Percentiles rank a stretch among this genome's conserved stretches.
Conservation (phyloP, 169 alveolate species). For the Plasmodium adleri region DNA sequence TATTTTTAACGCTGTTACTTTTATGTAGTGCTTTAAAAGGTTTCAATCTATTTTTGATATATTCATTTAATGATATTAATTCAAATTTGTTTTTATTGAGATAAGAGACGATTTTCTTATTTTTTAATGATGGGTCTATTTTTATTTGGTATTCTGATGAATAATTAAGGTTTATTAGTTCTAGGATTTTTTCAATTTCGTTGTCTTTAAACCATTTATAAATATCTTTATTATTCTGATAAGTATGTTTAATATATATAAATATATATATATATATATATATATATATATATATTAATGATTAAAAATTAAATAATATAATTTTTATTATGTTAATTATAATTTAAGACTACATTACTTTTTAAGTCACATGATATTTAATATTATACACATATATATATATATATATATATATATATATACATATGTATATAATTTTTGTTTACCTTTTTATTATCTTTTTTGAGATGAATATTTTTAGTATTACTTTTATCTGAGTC, state of each 20-base stretch:
- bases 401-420: background rate
- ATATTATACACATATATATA: background rate
- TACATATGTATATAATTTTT: background rate
- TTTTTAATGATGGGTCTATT: slow-evolving; percentile 14
- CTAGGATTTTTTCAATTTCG: slow-evolving; percentile 39
- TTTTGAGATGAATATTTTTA: slow-evolving; percentile 6
- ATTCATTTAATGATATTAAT: slow-evolving; percentile 9
- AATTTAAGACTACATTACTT: too few species aligned
- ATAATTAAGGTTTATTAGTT: slow-evolving; percentile 24
- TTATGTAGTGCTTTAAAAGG: background rate
- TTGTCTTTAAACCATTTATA: slow-evolving; percentile 56
- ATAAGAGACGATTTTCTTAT: slow-evolving; percentile 13
- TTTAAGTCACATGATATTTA: too few species aligned
- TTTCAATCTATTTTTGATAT: background rate
- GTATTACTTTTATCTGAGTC: slow-evolving; percentile 4
- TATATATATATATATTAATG: too few species aligned
- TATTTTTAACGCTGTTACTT: background rate
- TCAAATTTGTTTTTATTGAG: slow-evolving; percentile 16
- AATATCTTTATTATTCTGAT: slow-evolving; percentile 13
- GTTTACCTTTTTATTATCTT: slow-evolving; percentile 37
- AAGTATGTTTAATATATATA: background rate
- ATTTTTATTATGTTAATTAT: background rate
- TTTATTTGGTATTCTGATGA: slow-evolving; percentile 39
- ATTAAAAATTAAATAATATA: background rate
- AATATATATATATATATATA: too few species aligned